These are phyloP conservation scores for Talaromyces borbonicus DNA, from an alignment of 495 filamentous ascomycete species.

Conservation along the genomic window DNA sequence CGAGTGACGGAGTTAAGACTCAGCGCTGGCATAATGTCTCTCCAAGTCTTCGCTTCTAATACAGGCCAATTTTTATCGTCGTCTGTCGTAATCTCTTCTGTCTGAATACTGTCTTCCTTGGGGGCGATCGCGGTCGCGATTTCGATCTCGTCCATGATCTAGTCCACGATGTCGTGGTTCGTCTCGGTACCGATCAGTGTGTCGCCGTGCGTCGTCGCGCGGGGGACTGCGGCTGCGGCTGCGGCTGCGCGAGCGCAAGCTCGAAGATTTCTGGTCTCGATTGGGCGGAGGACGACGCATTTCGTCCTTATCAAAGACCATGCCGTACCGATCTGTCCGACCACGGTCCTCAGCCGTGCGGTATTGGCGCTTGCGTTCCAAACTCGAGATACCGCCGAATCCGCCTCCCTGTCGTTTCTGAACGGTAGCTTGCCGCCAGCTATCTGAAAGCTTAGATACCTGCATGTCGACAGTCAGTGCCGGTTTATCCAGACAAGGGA, in stretches of 20 bases:
- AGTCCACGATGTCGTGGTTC: slow-evolving; percentile 8
- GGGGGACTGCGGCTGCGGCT: slow-evolving; percentile 31
- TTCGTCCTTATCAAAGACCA: slow-evolving; percentile 76
- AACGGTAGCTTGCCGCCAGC: slow-evolving; percentile 84
- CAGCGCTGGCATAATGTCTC: no score
- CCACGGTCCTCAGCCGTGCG: slow-evolving; percentile 44
- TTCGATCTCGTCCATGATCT: background rate
- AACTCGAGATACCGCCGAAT: slow-evolving; percentile 76
- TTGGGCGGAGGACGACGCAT: slow-evolving; percentile 44
- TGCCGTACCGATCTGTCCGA: slow-evolving; percentile 50
- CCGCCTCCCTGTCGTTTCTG: slow-evolving; percentile 71
- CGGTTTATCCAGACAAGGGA: background rate
- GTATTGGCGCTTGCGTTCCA: slow-evolving; percentile 90
- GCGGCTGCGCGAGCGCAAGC: slow-evolving; percentile 36
- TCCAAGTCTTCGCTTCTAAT: no score
- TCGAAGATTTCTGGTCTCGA: slow-evolving; percentile 35
- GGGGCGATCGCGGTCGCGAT: slow-evolving; percentile 23
- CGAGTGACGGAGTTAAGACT: no score
- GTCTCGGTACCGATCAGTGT: slow-evolving; percentile 8
- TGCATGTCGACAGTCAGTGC: slow-evolving; percentile 23
- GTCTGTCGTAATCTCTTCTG: slow-evolving; percentile 7
- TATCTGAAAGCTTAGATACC: slow-evolving; percentile 78
- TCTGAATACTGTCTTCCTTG: slow-evolving; percentile 12
- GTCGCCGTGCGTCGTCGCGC: slow-evolving; percentile 11
- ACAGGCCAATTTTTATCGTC: slow-evolving; percentile 12